Evolutionary conservation across 805 yeast genomes (phyloP), one percentile per base, ranked within the genome.

Genomic region (Candida tibetensis): DNA sequence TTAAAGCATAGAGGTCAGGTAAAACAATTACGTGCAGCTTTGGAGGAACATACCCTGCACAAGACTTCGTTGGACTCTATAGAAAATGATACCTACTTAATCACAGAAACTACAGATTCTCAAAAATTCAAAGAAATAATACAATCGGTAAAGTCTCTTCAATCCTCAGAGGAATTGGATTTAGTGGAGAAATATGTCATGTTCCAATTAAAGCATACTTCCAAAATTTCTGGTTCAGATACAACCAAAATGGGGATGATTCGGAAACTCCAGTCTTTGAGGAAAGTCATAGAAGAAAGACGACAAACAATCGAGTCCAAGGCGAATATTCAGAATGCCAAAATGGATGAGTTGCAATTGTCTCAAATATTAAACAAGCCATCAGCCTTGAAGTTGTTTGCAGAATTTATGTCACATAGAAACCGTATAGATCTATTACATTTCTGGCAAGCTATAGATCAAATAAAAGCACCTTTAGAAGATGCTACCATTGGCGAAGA

Each of bases 1-100:
- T 65, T 90, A 53, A 79, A 79, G 45, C 95, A 87, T 51, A 66
- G 89, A 39, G 75, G 75, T 26, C 87, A 85, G 51, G 95, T 89
- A 1, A 76, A 81, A 42, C 75, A 79, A 46, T 71, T 90, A 16
- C 64, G 95, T 43, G 77, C 74, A 16, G 85, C 86, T 1, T 62
- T 89, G 25, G 82, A 81, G 44, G 74, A 77, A 44, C 93, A 88
- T 50, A 70, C 84, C 1, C 37, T 42, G 5, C 49, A 40, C 17
- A 21, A 44, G 8, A 18, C 36, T 2, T 17, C 17, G 17, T 34
- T n/a, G 14, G 18, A 5, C 15, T 17, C 14, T 25, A 29, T 7
- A 15, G 14, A 16, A 9, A 34, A 26, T 10, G 19, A 21, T 4
- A 23, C 41, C 16, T 47, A 36, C 32, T 33, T 36, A 5, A 33